phyloP scores from a whole-genome alignment of 306 rosid species.

The Malus asiatica region DNA sequence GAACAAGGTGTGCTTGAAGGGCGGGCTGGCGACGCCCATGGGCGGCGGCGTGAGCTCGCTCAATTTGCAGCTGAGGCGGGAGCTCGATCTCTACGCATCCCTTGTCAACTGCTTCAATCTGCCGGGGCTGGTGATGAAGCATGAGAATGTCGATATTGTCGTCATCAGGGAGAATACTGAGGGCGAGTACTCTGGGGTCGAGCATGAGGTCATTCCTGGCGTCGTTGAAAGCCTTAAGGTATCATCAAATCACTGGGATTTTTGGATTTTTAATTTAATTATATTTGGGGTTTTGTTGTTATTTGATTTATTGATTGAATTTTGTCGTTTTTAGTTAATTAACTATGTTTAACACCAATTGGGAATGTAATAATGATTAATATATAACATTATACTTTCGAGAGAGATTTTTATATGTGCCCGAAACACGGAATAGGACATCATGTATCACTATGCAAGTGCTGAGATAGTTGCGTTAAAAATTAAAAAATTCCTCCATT shows the following conservation, averaged over 20 bases:
- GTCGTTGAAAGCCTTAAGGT: constrained; percentile 95
- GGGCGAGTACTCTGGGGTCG: constrained; percentile 83
- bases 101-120: constrained; percentile 73
- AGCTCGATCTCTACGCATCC: constrained; percentile 91
- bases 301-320: neutral
- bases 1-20: constrained; percentile 84
- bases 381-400: neutral
- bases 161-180: constrained; percentile 84
- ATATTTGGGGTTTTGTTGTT: neutral
- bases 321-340: neutral
- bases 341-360: neutral
- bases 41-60: constrained; percentile 85
- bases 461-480: no score
- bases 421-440: neutral
- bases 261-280: neutral
- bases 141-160: constrained; percentile 73
- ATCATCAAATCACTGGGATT: neutral
- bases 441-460: neutral
- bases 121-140: constrained; percentile 65
- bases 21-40: constrained; percentile 71
- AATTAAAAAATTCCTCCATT: no score
- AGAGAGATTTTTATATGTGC: no score
- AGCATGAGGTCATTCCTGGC: constrained; percentile 90
- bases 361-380: neutral
- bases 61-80: constrained; percentile 66